Evolutionary conservation across 805 yeast species (phyloP).

Genomic region (Candida manassasensis): DNA sequence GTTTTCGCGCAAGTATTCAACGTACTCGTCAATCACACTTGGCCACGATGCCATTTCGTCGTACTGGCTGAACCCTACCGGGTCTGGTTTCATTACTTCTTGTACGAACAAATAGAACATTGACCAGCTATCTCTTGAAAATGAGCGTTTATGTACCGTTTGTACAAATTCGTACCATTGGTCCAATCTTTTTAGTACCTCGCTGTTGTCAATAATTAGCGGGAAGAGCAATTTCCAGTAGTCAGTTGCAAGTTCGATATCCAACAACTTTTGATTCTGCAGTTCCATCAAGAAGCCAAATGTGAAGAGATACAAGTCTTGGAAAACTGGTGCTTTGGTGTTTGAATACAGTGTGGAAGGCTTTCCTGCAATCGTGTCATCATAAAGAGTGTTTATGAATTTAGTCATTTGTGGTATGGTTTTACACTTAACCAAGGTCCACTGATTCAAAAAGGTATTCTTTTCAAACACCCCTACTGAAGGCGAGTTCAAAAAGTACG

Average conservation of each 20-base stretch:
- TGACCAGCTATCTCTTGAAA: conserved; percentile 78
- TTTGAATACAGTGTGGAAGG: too few relatives aligned
- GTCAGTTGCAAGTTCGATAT: conserved; percentile 57
- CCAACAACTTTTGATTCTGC: conserved; percentile 49
- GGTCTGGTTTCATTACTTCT: conserved; percentile 45
- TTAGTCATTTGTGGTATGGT: conserved; percentile 45
- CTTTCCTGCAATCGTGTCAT: conserved; percentile 7
- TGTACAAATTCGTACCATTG: conserved; percentile 59
- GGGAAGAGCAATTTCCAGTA: conserved; percentile 72
- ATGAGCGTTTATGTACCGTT: conserved; percentile 37
- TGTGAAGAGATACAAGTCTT: conserved; percentile 63
- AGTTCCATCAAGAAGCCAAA: conserved; percentile 62
- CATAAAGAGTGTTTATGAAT: conserved; percentile 14
- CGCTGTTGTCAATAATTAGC: conserved; percentile 6
- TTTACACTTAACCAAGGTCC: conserved; percentile 39
- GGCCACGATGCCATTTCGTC: conserved; percentile 93
- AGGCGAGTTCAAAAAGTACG: conserved; percentile 64
- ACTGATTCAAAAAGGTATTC: conserved; percentile 49
- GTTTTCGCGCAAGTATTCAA: conserved; percentile 47
- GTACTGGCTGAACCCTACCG: conserved; percentile 47
- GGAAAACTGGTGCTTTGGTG: too few relatives aligned
- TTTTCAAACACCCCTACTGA: conserved; percentile 56
- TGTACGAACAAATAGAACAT: conserved; percentile 69
- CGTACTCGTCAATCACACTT: conserved; percentile 75
- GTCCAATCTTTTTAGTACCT: conserved; percentile 28